Conservation (phyloP, 1,139 yeast species). For the Lodderomyces metapsilosis region DNA sequence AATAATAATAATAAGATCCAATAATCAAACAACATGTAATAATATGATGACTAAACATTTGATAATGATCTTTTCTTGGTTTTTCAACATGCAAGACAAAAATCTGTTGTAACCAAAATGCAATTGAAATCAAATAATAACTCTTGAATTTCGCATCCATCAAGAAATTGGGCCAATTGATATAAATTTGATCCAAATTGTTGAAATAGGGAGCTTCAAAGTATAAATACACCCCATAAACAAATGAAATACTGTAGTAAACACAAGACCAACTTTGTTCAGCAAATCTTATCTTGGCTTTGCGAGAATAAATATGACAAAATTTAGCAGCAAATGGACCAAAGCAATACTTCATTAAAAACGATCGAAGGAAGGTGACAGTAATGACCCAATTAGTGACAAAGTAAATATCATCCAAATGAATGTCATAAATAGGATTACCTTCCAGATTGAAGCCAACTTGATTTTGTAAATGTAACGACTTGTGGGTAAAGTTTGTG, state of each 20-base stretch:
- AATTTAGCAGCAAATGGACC: slow-evolving; percentile 54
- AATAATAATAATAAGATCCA: slow-evolving; percentile 74
- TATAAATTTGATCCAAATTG: slow-evolving; percentile 58
- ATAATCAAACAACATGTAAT: slow-evolving; percentile 66
- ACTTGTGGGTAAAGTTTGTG: slow-evolving; percentile 37
- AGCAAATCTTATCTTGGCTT: slow-evolving; percentile 65
- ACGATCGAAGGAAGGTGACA: slow-evolving; percentile 59
- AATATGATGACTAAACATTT: slow-evolving; percentile 88
- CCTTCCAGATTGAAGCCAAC: slow-evolving; percentile 19
- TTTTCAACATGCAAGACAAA: slow-evolving; percentile 75
- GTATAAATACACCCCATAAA: slow-evolving; percentile 59
- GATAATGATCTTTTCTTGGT: slow-evolving; percentile 76
- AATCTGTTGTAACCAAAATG: slow-evolving; percentile 80
- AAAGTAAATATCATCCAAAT: slow-evolving; percentile 54
- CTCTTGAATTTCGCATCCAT: slow-evolving; percentile 53
- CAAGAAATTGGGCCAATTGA: slow-evolving; percentile 74
- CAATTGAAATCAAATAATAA: slow-evolving; percentile 70
- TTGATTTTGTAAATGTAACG: slow-evolving; percentile 49
- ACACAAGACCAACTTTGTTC: slow-evolving; percentile 83
- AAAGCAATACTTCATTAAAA: slow-evolving; percentile 56
- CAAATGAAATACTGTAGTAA: slow-evolving; percentile 60
- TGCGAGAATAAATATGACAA: slow-evolving; percentile 47
- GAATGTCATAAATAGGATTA: slow-evolving; percentile 49
- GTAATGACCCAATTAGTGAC: slow-evolving; percentile 56
- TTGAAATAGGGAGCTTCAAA: slow-evolving; percentile 57